These are phyloP conservation scores for Trypanosoma melophagium DNA, from an alignment of 208 protist species.

Conservation along the genomic window DNA sequence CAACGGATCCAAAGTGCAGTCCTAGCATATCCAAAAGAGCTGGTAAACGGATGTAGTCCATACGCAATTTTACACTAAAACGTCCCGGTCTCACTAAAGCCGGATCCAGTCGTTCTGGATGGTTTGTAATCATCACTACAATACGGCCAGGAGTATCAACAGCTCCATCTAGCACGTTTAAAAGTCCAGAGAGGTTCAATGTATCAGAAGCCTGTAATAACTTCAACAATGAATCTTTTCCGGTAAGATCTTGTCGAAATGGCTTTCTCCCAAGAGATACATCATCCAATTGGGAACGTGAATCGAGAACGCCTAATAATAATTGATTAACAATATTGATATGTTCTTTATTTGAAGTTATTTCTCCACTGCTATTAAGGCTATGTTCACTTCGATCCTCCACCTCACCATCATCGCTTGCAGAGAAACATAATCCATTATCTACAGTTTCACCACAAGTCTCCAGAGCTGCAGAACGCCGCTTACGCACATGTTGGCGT, in stretches of 20 bases:
- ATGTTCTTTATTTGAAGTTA: background rate
- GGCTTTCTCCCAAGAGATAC: background rate
- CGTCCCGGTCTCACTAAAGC: conserved; percentile 87
- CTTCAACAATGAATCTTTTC: conserved; percentile 35
- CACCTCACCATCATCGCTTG: conserved; percentile 8
- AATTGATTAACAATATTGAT: conserved; percentile 10
- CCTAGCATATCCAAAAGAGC: conserved; percentile 61
- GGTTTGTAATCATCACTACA: conserved; percentile 85
- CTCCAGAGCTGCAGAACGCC: conserved; percentile 29
- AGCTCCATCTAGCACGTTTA: conserved; percentile 90
- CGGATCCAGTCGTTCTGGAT: conserved; percentile 85
- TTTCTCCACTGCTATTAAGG: too few species aligned
- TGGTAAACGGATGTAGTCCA: conserved; percentile 71
- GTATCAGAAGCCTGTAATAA: conserved; percentile 54
- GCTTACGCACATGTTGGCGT: conserved; percentile 21
- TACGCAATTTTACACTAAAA: conserved; percentile 62
- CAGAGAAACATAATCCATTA: background rate
- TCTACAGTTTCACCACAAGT: conserved; percentile 10
- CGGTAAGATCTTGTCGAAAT: background rate
- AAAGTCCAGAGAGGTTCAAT: conserved; percentile 83
- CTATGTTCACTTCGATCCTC: conserved; percentile 3
- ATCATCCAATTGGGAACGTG: background rate
- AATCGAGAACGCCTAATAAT: background rate
- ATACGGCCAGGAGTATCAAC: conserved; percentile 87
- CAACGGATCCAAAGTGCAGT: conserved; percentile 73